Percentiles rank a stretch among this genome's conserved stretches.
Conservation (phyloP, 75 land plant species). For the Cunninghamia lanceolata region DNA sequence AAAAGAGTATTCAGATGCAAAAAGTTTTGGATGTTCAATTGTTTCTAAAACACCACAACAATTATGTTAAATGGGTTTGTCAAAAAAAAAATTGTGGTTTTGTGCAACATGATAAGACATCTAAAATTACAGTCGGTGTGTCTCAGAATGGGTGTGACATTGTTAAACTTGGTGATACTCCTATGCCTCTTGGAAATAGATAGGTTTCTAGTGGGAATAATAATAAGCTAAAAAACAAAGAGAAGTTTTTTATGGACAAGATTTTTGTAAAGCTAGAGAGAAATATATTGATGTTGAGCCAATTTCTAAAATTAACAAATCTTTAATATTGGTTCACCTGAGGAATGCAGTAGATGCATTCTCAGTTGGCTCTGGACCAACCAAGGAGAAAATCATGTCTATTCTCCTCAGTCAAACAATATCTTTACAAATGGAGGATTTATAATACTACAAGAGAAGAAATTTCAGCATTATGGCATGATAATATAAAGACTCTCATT, state of each 20-base stretch:
- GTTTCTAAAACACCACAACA: background rate
- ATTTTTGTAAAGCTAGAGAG: background rate
- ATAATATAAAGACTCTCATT: slow-evolving; percentile 69
- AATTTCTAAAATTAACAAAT: background rate
- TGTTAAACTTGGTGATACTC: no score
- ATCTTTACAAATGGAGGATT: slow-evolving; percentile 23
- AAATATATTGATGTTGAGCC: background rate
- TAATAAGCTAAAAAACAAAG: background rate
- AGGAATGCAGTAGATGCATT: background rate
- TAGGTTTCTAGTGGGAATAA: background rate
- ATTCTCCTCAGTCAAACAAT: background rate
- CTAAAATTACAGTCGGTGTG: background rate
- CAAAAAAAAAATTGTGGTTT: background rate
- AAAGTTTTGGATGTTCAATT: background rate
- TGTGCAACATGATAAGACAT: background rate
- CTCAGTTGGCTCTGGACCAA: background rate
- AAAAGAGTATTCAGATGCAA: background rate
- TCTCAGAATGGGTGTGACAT: background rate
- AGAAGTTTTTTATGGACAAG: background rate
- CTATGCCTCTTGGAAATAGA: background rate
- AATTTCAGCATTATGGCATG: slow-evolving; percentile 87
- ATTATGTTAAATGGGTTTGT: background rate
- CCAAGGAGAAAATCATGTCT: background rate
- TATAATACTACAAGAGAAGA: slow-evolving; percentile 88
- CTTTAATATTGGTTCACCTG: background rate